Base-by-base conservation (phyloP, 495 filamentous ascomycete genomes). In the Podospora conica region DNA sequence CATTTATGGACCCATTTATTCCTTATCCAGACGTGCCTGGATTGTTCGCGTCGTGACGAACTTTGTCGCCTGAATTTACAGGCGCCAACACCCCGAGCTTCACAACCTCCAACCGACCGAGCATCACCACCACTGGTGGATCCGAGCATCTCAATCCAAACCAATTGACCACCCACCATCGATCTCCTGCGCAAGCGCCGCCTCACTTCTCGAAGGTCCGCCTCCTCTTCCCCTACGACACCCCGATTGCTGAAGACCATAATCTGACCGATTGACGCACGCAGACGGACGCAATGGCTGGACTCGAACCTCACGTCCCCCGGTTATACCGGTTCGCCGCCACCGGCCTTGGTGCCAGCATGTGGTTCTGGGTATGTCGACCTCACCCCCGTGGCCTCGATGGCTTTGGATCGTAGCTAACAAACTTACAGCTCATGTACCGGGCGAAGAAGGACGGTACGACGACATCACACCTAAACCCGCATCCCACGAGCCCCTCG, bases 281-380 rank as follows among this genome's bases (percentile, higher is more conserved):
- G 70, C 55, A 54, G 24, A 66, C 68, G 60, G 22, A 57, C 70
- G 64, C 72, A 71, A 74, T 74, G 72, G 70, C 70, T n/a, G 67
- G 64, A 64, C 28, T 62, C n/a, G 53, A 67, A 61, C 68, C 68
- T 59, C 69, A 65, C 33, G 69, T 71, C 65, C 65, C 31, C 62
- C 88, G 86, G 61, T 73, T 96, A 72, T 96, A 98, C 80, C 85
- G 91, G 73, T 90, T 91, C 75, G 82, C 88, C 54, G 95, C 91
- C 55, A 97, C 91, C 27, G 89, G 87, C 61, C 80, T 99, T 59
- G 91, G 92, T 66, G 95, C 95, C 22, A 90, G 88, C 81, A 99
- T 98, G 96, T 99, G 95, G 95, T 98, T 98, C 81, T 98, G 93
- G 78, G 95, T 98, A 85, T 72, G 90, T 73, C 8, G 40, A 48